Percentiles rank a stretch among this genome's conserved stretches.
Evolutionary conservation across 352 stramenopile genomes (phyloP).

Genomic region (Poterioochromonas sp.): DNA sequence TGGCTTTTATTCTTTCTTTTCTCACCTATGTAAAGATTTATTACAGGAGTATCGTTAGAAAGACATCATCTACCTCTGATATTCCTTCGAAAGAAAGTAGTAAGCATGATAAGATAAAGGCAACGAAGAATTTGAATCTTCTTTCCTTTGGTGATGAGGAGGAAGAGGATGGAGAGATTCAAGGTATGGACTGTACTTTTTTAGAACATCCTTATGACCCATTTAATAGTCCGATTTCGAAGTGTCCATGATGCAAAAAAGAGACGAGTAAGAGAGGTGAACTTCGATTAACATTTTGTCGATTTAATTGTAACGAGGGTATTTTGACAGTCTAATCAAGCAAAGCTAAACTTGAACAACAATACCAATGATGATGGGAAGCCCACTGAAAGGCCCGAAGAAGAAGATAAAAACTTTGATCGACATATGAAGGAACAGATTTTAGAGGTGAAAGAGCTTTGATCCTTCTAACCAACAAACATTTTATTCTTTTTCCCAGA

Average conservation of each 20-base stretch:
- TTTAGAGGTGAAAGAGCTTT: neutral
- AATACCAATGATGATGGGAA: neutral
- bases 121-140: constrained; percentile 73
- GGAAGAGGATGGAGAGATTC: constrained; percentile 38
- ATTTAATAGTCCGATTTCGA: neutral
- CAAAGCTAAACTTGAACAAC: neutral
- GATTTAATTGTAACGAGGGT: neutral
- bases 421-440: neutral
- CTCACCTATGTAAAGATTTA: neutral
- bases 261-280: constrained; percentile 19
- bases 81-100: neutral
- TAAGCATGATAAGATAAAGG: neutral
- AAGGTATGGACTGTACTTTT: neutral
- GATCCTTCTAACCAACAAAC: neutral
- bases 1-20: neutral
- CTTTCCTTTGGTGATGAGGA: constrained; percentile 89
- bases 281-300: neutral
- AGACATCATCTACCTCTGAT: neutral
- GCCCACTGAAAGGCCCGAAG: neutral
- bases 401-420: neutral
- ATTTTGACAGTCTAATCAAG: neutral
- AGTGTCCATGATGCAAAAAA: constrained; percentile 60
- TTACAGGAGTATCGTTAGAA: neutral
- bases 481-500: neutral
- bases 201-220: neutral